These are phyloP conservation scores for Lasiodiplodia hormozganensis DNA, from an alignment of 2,329 filamentous ascomycete species.

Conservation along the genomic window DNA sequence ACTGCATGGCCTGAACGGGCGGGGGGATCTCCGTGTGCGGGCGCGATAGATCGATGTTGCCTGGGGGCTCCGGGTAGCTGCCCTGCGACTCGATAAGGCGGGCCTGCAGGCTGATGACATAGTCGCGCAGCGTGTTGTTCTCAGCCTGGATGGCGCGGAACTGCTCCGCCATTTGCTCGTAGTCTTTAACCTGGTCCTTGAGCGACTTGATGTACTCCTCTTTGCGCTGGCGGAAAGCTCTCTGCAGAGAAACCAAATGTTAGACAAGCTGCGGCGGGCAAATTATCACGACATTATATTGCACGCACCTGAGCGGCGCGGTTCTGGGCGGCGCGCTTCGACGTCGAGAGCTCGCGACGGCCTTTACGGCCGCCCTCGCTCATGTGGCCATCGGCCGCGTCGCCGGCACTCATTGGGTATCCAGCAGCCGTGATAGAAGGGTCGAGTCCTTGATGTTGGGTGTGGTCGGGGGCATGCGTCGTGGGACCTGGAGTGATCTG, in stretches of 20 bases:
- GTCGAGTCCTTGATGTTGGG: constrained; percentile 63
- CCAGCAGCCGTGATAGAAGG: constrained; percentile 61
- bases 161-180: constrained; percentile 74
- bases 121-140: constrained; percentile 90
- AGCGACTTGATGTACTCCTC: constrained; percentile 98
- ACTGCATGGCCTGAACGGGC: constrained; percentile 35
- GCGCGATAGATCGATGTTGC: constrained; percentile 74
- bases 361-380: constrained; percentile 68
- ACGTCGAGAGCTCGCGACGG: constrained; percentile 91
- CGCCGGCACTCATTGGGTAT: constrained; percentile 57
- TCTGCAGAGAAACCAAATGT: constrained; percentile 58
- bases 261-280: not conserved
- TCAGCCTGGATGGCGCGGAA: constrained; percentile 85
- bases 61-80: constrained; percentile 83
- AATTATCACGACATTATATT: too few relatives aligned
- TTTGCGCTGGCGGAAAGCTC: constrained; percentile 96
- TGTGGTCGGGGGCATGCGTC: constrained; percentile 48
- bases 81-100: constrained; percentile 82
- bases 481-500: constrained; percentile 42
- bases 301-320: constrained; percentile 87
- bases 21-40: constrained; percentile 46
- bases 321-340: constrained; percentile 96
- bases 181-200: constrained; percentile 89
- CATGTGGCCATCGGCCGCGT: constrained; percentile 53
- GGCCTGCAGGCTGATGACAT: constrained; percentile 88